Base-by-base conservation (phyloP, 1,284 basidiomycete species). In the Marasmius tenuissimus region DNA sequence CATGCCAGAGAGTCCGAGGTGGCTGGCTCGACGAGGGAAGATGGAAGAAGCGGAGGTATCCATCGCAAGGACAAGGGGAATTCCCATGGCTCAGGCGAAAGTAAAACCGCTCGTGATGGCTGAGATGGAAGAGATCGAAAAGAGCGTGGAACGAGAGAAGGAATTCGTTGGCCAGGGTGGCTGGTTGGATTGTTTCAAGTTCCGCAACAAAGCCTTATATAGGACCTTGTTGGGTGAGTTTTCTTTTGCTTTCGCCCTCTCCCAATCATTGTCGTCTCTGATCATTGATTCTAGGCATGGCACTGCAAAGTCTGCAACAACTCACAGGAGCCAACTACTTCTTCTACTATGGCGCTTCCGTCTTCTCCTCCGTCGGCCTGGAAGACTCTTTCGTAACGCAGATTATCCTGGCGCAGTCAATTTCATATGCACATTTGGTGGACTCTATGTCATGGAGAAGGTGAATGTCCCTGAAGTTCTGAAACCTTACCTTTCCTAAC, bases 1-100 rank as follows among this genome's bases (percentile, higher is more conserved):
- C 70, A 90, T 92, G 85, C 91, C 90, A 20, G 90, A 92, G 72
- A 85, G 82, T 53, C 90, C 91, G n/a, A 74, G 85, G 59, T 92
- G 90, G 90, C 81, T 90, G 65, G 77, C 82, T 57, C 66, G 74
- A 0, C 78, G 78, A 33, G 83, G 80, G 16, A 77, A 35, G 69
- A 75, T 49, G 52, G 52, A 54, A 38, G 52, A 54, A 18, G 52
- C 52, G 12, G 33, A 11, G 18, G 12, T 18, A 6, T 33, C 52
- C 9, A n/a, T 54, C n/a, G 52, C 52, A 5, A n/a, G 12, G 7
- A 54, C 52, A 4, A 54, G 52, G 34, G 52, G 52, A 1, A 35
- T 54, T 16, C 34, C 52, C 4, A 38, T 8, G 52, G 33, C 11
- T 11, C 8, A 61, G 27, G 58, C 76, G 5, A 69, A 73, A 1